Percentiles rank a stretch among this genome's conserved stretches.
Evolutionary conservation across 495 filamentous ascomycete genomes (phyloP).

Genomic region (Aspergillus sparsus): DNA sequence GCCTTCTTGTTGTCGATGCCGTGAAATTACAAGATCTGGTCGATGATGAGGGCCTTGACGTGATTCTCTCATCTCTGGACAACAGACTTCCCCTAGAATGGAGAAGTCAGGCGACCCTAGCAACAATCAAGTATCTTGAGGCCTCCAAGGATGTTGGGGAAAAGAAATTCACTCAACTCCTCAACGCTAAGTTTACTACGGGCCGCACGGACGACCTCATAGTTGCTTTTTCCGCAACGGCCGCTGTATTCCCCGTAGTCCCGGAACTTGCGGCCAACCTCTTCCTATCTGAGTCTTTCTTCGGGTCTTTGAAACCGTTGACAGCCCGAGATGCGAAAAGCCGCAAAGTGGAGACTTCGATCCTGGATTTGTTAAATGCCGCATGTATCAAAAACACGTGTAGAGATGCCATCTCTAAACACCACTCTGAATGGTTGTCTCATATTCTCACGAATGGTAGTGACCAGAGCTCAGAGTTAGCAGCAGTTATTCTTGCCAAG

Average conservation of each 20-base stretch:
- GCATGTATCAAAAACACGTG: constrained; percentile 82
- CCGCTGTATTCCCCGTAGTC: constrained; percentile 81
- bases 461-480: constrained; percentile 64
- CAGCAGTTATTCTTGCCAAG: constrained; percentile 85
- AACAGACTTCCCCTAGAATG: constrained; percentile 67
- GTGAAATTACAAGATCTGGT: constrained; percentile 63
- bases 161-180: constrained; percentile 65
- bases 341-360: constrained; percentile 74
- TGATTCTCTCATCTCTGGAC: constrained; percentile 75
- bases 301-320: constrained; percentile 65
- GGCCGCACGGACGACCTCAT: constrained; percentile 60
- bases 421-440: constrained; percentile 81
- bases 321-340: constrained; percentile 74
- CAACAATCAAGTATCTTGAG: constrained; percentile 77
- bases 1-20: constrained; percentile 61
- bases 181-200: constrained; percentile 55
- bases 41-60: constrained; percentile 76
- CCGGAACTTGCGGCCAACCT: constrained; percentile 67
- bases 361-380: constrained; percentile 84
- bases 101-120: constrained; percentile 72
- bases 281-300: constrained; percentile 84
- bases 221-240: constrained; percentile 83
- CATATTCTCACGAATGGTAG: constrained; percentile 70
- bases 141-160: constrained; percentile 67
- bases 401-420: constrained; percentile 73